Evolutionary conservation across 116 monocot species (phyloP), one percentile per base, ranked within the genome.

Genomic region (Trichopus zeylanicus): DNA sequence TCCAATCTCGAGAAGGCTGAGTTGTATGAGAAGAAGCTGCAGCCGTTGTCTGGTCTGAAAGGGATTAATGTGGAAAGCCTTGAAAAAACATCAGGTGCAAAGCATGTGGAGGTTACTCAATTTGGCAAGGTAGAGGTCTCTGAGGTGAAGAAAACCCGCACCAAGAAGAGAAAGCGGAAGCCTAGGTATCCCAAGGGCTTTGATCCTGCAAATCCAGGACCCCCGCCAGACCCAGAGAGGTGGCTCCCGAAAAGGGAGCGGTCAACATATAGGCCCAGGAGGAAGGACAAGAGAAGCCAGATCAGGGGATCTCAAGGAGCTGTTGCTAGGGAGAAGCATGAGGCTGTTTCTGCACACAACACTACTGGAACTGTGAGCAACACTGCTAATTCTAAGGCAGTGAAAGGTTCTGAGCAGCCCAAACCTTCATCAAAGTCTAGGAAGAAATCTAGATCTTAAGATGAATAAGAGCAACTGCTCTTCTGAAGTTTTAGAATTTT

Each of bases 111-210:
- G 28, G 78, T 55, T 55, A 5, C 55, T 32, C 66, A 62, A 51
- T 30, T 42, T 31, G 49, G 31, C 28, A 87, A 71, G 64, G 31
- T 67, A 58, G 90, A 87, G 29, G 66, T 61, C 6, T 29, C 64
- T 11, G 87, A 87, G 48, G 73, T 62, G 15, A 86, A 83, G 69
- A 88, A 86, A 53, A 48, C 68, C 0, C 91, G 68, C 60, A 49
- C 75, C 23, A 97, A 97, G 79, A 97, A 91, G 73, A 81, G 91
- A 66, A 97, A 87, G 80, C 70, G 91, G 60, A 97, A 87, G 73
- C 81, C 87, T 1, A 79, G 71, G 55, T 97, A 91, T 32, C 91
- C 91, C 0, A 97, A 97, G 70, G 91, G 95, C 7, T 97, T 84
- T 26, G 97, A 97, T 69, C 84, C 84, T 0, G 85, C 84, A 5